Evolutionary conservation across 495 filamentous ascomycete species (phyloP), one percentile per base, ranked within the genome.

Genomic region (Cercophora samala): DNA sequence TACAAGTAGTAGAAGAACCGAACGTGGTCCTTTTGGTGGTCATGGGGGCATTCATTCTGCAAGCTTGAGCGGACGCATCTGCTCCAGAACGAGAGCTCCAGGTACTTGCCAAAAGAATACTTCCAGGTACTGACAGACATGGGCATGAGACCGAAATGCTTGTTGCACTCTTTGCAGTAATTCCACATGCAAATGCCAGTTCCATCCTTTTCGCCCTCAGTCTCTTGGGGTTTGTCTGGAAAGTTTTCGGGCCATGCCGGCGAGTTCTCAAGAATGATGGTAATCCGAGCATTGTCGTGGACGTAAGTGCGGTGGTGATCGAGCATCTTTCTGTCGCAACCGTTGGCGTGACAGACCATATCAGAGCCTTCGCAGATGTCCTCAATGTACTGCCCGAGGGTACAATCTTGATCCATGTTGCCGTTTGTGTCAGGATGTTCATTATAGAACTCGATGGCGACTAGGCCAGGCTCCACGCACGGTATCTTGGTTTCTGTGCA

Each of bases 111-210:
- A 72, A 99, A 96, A 0, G 96, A 98, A 75, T 99, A 99, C 76
- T 96, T 98, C 93, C 94, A 99, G 2, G 92, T 97, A 73, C 85
- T 93, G 61, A 92, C 89, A 0, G 94, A 97, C 95, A 99, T 99
- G 18, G 91, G 91, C 67, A 91, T 89, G 52, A 93, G 87, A 53
- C 91, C 90, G 1, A 93, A 97, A 75, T 97, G 93, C 65, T 91
- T 90, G 29, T 89, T 88, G 73, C 96, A 98, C 19, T 91, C 83
- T 69, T 95, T 95, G 80, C 96, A 99, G 66, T 88, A 90, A 68
- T 92, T 97, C 96, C 96, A 99, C 95, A 99, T 98, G 71, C 93
- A 83, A 60, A 99, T 94, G 9, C 87, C 90, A 63, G 74, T 76
- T n/a, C 72, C 74, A n/a, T 74, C 72, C 18, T 73, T 70, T 53